phyloP scores from a whole-genome alignment of 306 rosid species.

The Canavalia gladiata region DNA sequence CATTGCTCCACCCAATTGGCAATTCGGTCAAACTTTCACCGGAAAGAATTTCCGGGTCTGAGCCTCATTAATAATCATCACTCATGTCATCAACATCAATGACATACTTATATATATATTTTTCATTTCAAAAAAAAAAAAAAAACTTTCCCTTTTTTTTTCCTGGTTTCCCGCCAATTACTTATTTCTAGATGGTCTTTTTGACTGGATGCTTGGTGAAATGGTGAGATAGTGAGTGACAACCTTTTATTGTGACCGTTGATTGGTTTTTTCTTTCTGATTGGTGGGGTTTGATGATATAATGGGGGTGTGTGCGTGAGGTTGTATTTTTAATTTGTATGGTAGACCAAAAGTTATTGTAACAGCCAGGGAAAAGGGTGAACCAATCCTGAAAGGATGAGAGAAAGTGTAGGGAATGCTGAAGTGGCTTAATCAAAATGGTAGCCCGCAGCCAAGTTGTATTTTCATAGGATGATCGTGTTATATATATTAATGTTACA shows the following conservation, averaged over 20 bases:
- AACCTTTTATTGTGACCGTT: conserved; percentile 43
- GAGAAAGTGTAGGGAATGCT: conserved; percentile 53
- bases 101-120: background rate
- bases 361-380: background rate
- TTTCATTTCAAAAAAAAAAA: background rate
- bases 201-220: conserved; percentile 52
- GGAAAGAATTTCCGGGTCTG: conserved; percentile 88
- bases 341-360: conserved; percentile 21
- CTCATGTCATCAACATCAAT: conserved; percentile 11
- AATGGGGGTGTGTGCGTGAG: conserved; percentile 17
- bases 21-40: conserved; percentile 95
- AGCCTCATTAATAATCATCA: background rate
- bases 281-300: conserved; percentile 39
- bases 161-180: conserved; percentile 45
- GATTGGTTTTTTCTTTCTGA: conserved; percentile 30
- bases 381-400: background rate
- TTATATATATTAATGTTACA: conserved; percentile 35
- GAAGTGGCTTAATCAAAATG: conserved; percentile 68
- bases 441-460: conserved; percentile 78
- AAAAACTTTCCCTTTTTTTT: conserved; percentile 9
- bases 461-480: conserved; percentile 35
- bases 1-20: conserved; percentile 81
- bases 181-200: conserved; percentile 46
- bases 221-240: conserved; percentile 33
- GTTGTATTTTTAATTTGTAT: conserved; percentile 42